phyloP scores from a whole-genome alignment of 2,329 filamentous ascomycete species.

The Dryadomyces quercivorus region DNA sequence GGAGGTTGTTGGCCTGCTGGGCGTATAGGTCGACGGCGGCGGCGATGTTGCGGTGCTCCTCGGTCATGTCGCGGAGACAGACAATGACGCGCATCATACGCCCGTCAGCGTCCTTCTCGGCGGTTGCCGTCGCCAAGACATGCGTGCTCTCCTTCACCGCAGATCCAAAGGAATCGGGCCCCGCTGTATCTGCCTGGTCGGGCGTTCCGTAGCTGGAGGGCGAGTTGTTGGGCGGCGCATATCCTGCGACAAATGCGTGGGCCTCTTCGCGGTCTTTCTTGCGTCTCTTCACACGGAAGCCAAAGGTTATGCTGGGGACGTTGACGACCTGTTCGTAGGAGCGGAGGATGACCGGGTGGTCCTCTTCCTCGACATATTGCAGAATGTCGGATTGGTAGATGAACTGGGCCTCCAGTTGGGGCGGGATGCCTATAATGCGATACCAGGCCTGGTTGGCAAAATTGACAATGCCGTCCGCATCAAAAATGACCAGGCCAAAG shows the following conservation, averaged over 20 bases:
- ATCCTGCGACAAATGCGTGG: not conserved
- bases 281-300: slow-evolving; percentile 30
- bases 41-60: slow-evolving; percentile 33
- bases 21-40: slow-evolving; percentile 36
- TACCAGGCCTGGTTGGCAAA: slow-evolving; percentile 61
- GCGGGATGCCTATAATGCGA: slow-evolving; percentile 34
- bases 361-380: slow-evolving; percentile 32
- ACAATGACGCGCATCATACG: slow-evolving; percentile 32
- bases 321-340: slow-evolving; percentile 28
- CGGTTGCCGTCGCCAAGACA: slow-evolving; percentile 33
- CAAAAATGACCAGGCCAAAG: slow-evolving; percentile 61
- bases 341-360: slow-evolving; percentile 26
- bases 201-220: not conserved
- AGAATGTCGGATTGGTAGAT: slow-evolving; percentile 20
- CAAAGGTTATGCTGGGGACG: slow-evolving; percentile 28
- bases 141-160: slow-evolving; percentile 21
- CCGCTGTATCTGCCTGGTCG: not conserved
- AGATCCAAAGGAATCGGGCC: not conserved
- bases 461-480: slow-evolving; percentile 49
- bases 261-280: not conserved
- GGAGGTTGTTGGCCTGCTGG: slow-evolving; percentile 39
- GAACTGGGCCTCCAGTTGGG: slow-evolving; percentile 7
- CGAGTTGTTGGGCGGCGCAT: not conserved
- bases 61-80: slow-evolving; percentile 38
- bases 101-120: slow-evolving; percentile 30